These are phyloP conservation scores for Carex parvula DNA, from an alignment of 176 grass and related monocot species.

Conservation along the genomic window DNA sequence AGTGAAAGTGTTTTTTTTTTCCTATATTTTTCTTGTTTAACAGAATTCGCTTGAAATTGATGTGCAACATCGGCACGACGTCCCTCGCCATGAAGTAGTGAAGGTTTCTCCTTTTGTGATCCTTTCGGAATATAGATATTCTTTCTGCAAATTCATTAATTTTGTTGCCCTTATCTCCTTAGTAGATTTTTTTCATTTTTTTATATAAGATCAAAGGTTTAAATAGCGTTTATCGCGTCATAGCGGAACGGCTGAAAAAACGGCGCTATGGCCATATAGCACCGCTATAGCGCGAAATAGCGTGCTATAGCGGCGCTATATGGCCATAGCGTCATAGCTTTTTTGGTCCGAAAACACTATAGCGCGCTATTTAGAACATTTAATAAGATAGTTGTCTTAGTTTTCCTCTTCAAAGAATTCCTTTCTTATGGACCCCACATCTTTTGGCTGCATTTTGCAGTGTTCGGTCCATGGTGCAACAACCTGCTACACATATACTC, in stretches of 20 bases:
- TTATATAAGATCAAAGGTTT: too few species aligned
- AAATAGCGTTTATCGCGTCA: too few species aligned
- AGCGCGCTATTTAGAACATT: too few species aligned
- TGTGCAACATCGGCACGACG: constrained; percentile 48
- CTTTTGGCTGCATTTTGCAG: background rate
- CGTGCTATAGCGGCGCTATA: too few species aligned
- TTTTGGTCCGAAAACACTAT: too few species aligned
- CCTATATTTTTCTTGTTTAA: background rate
- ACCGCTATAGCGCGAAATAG: too few species aligned
- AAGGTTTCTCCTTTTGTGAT: constrained; percentile 32
- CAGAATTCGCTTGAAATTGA: constrained; percentile 70
- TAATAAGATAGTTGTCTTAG: constrained; percentile 24
- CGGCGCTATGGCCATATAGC: too few species aligned
- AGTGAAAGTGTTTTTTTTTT: background rate
- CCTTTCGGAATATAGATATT: background rate
- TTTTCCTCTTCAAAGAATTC: background rate
- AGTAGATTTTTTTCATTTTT: background rate
- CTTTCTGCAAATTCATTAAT: background rate
- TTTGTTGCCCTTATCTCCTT: background rate
- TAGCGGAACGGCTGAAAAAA: too few species aligned
- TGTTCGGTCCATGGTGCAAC: background rate
- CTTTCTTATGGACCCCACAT: background rate
- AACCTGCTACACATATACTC: background rate
- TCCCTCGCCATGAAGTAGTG: constrained; percentile 51
- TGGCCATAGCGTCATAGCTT: too few species aligned